Conservation (phyloP, 495 filamentous ascomycete species). For the Daldinia childiae region DNA sequence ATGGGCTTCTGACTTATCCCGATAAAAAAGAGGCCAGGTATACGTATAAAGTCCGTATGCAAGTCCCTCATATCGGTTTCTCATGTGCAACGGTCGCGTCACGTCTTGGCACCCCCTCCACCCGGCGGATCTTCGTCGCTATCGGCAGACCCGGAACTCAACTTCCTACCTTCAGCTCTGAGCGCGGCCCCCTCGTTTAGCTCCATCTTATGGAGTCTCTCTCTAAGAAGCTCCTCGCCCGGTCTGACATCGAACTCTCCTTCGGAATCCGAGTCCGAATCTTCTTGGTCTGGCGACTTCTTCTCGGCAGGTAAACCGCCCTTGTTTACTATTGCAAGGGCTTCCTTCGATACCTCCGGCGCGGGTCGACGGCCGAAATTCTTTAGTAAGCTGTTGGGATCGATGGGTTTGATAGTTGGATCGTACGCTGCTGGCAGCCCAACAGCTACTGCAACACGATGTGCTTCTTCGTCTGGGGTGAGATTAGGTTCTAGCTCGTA, state of each 20-base stretch:
- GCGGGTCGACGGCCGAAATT: constrained; percentile 41
- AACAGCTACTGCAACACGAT: constrained; percentile 74
- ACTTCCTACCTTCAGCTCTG: constrained; percentile 42
- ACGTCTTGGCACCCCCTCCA: constrained; percentile 47
- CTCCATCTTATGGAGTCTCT: constrained; percentile 66
- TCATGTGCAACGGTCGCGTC: constrained; percentile 27
- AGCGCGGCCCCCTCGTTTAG: constrained; percentile 62
- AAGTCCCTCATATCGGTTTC: constrained; percentile 15
- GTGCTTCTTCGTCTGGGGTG: constrained; percentile 70
- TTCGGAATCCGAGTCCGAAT: constrained; percentile 61
- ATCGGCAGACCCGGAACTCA: constrained; percentile 44
- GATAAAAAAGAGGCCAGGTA: background rate
- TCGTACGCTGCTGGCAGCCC: constrained; percentile 69
- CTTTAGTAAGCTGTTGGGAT: constrained; percentile 49
- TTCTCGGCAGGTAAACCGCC: constrained; percentile 37
- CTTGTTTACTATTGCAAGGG: constrained; percentile 33
- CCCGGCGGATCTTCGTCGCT: constrained; percentile 48
- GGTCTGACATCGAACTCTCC: constrained; percentile 60
- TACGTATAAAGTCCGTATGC: background rate
- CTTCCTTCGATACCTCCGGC: constrained; percentile 39
- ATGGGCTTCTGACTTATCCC: background rate
- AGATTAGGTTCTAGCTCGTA: constrained; percentile 59
- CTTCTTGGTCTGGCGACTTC: constrained; percentile 51
- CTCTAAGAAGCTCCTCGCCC: constrained; percentile 53
- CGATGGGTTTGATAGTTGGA: constrained; percentile 62